phyloP scores from a whole-genome alignment of 2,329 filamentous ascomycete species.

The Ophiostoma novo-ulmi region DNA sequence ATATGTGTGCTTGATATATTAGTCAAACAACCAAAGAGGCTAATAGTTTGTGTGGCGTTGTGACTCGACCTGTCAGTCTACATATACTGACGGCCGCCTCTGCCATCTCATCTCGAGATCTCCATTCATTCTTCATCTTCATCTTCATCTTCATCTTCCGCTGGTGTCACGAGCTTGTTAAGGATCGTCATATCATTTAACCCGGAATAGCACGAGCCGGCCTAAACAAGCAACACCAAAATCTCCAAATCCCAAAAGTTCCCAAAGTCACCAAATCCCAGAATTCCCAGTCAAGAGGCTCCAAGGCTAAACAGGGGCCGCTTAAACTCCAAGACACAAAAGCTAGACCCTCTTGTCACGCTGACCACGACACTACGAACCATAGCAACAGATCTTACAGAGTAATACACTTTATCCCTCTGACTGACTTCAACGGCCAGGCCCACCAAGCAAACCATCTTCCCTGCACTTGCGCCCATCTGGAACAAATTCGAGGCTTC shows the following conservation, averaged over 20 bases:
- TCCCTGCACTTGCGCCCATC: neutral
- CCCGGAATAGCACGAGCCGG: neutral
- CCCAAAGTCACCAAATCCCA: too few species aligned
- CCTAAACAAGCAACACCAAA: neutral
- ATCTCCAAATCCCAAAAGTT: neutral
- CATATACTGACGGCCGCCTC: constrained; percentile 6
- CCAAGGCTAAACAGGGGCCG: neutral
- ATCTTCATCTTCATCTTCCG: neutral
- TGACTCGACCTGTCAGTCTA: neutral
- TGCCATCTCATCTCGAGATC: neutral
- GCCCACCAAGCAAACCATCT: constrained; percentile 9
- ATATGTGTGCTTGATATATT: neutral
- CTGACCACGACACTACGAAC: neutral
- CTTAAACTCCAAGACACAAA: neutral
- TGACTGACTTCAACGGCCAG: neutral
- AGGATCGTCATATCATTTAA: neutral
- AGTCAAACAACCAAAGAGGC: neutral
- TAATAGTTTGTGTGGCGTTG: neutral
- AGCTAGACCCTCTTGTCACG: too few species aligned
- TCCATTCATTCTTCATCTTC: neutral
- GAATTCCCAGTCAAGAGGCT: too few species aligned
- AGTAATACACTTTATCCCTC: neutral
- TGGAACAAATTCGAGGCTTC: constrained; percentile 9
- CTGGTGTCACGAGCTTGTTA: neutral
- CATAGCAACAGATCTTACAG: neutral